phyloP scores from a whole-genome alignment of 176 grass and related monocot species.

The Triticum timopheevii region DNA sequence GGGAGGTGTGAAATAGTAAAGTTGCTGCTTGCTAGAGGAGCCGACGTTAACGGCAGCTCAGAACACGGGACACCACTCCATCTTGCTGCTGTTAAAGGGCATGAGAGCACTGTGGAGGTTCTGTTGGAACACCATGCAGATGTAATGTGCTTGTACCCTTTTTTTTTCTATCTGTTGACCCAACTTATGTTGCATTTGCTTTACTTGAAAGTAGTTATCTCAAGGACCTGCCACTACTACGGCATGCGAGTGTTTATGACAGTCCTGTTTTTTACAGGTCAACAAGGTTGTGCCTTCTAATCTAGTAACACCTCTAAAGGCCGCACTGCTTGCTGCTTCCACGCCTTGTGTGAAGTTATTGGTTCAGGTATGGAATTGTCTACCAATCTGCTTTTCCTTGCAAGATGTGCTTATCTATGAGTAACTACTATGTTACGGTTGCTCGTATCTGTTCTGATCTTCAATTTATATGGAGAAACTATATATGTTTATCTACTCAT shows the following conservation, averaged over 20 bases:
- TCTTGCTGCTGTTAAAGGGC: not conserved
- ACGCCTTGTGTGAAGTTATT: not conserved
- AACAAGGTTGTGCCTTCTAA: not conserved
- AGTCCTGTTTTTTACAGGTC: not conserved
- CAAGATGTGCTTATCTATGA: not conserved
- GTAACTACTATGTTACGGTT: not conserved
- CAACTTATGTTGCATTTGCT: not conserved
- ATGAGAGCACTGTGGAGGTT: constrained; percentile 6
- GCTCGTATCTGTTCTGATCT: not conserved
- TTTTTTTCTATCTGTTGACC: not conserved
- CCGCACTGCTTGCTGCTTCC: not conserved
- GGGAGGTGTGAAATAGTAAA: constrained; percentile 32
- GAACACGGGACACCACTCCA: constrained; percentile 13
- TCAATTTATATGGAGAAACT: not conserved
- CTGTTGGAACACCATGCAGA: not conserved
- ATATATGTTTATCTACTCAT: not conserved
- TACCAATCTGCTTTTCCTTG: not conserved
- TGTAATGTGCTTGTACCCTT: not conserved
- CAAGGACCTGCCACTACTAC: not conserved
- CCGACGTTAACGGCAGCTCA: constrained; percentile 12
- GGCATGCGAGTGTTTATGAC: not conserved
- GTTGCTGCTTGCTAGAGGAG: constrained; percentile 32
- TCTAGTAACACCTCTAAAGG: not conserved
- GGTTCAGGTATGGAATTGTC: not conserved
- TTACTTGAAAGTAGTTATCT: not conserved